Percentiles rank a stretch among this genome's conserved stretches.
These are phyloP conservation scores for Yamadazyma ubonensis DNA, from an alignment of 805 yeast species.

Conservation along the genomic window DNA sequence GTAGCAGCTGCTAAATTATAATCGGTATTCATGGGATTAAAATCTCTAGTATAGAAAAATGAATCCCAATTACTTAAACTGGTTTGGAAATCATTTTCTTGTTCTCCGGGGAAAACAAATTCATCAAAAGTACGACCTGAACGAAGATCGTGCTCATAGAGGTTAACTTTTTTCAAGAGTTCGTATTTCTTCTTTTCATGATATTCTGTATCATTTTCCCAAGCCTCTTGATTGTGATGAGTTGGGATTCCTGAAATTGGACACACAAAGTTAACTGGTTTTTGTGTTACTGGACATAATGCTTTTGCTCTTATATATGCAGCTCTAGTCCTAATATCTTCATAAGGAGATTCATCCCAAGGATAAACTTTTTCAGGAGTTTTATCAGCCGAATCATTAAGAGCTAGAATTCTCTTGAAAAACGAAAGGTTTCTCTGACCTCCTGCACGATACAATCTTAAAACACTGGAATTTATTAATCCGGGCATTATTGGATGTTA, in stretches of 20 bases:
- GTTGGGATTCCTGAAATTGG: constrained; percentile 96
- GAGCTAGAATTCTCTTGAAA: constrained; percentile 37
- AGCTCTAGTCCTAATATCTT: constrained; percentile 85
- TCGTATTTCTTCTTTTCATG: constrained; percentile 68
- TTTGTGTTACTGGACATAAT: constrained; percentile 83
- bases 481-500: too few species aligned
- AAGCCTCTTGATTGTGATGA: constrained; percentile 85
- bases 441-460: too few species aligned
- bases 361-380: constrained; percentile 36
- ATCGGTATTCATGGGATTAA: constrained; percentile 95
- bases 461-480: too few species aligned
- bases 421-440: constrained; percentile 32
- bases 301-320: constrained; percentile 87
- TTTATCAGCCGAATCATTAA: constrained; percentile 31
- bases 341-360: constrained; percentile 92
- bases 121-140: constrained; percentile 94
- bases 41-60: constrained; percentile 87
- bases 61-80: constrained; percentile 90
- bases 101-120: constrained; percentile 85
- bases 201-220: constrained; percentile 77
- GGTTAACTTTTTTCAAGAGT: constrained; percentile 78
- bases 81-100: constrained; percentile 69
- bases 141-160: constrained; percentile 91
- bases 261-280: constrained; percentile 80
- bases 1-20: constrained; percentile 94